Evolutionary conservation across 2,329 filamentous ascomycete species (phyloP).

Genomic region (Decorospora gaudefroyi): DNA sequence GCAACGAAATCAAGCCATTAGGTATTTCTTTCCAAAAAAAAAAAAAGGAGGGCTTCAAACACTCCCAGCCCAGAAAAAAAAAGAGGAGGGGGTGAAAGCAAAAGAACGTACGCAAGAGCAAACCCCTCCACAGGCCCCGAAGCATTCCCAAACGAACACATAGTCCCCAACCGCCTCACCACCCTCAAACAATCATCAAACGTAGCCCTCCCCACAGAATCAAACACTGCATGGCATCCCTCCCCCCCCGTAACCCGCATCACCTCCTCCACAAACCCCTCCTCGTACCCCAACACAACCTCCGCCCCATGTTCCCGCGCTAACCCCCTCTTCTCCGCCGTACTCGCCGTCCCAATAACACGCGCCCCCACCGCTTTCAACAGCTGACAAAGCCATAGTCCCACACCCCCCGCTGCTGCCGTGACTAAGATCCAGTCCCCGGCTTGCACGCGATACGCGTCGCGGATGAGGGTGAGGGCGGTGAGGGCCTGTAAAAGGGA

Average conservation of each 20-base stretch:
- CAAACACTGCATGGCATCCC: slow-evolving; percentile 79
- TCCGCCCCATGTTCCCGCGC: slow-evolving; percentile 73
- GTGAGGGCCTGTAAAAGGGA: slow-evolving; percentile 81
- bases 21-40: neutral
- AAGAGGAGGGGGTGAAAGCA: too few species aligned
- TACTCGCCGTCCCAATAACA: slow-evolving; percentile 78
- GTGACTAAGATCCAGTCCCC: slow-evolving; percentile 84
- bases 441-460: slow-evolving; percentile 70
- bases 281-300: slow-evolving; percentile 70
- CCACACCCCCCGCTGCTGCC: slow-evolving; percentile 80
- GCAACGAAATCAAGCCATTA: too few species aligned
- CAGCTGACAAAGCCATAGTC: slow-evolving; percentile 72
- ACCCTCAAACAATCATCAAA: slow-evolving; percentile 78
- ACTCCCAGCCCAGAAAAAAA: too few species aligned
- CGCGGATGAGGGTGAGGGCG: slow-evolving; percentile 76
- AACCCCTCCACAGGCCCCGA: slow-evolving; percentile 77
- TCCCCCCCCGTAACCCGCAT: slow-evolving; percentile 71
- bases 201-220: slow-evolving; percentile 82
- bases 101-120: slow-evolving; percentile 60
- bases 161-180: slow-evolving; percentile 74
- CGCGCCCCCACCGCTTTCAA: slow-evolving; percentile 72
- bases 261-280: slow-evolving; percentile 59
- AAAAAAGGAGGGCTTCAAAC: too few species aligned
- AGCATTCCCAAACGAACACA: slow-evolving; percentile 82
- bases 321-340: slow-evolving; percentile 70